These are phyloP conservation scores for Talaromyces adpressus DNA, from an alignment of 495 filamentous ascomycete genomes.

Conservation along the genomic window DNA sequence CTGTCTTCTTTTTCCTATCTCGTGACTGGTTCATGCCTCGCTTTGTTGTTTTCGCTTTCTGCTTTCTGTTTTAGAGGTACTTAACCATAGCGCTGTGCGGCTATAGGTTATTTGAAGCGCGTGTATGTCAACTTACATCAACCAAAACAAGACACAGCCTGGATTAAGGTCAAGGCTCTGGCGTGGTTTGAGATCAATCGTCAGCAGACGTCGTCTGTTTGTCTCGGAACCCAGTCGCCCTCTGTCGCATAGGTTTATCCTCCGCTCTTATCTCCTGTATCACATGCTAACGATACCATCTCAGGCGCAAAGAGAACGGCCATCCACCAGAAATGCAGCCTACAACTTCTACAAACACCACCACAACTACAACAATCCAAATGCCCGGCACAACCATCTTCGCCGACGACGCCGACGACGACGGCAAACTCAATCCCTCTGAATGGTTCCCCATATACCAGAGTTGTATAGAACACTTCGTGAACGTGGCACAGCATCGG, in stretches of 20 bases:
- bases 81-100: constrained; percentile 1
- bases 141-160: constrained; percentile 15
- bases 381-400: constrained; percentile 11
- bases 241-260: constrained; percentile 23
- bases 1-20: too few species aligned
- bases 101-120: not conserved
- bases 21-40: constrained; percentile 6
- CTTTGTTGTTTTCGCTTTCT: not conserved
- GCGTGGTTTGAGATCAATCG: constrained; percentile 28
- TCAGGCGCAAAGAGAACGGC: not conserved
- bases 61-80: not conserved
- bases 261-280: not conserved
- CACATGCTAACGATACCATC: not conserved
- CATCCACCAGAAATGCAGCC: constrained; percentile 5
- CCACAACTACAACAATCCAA: constrained; percentile 13
- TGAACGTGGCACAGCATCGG: constrained; percentile 77
- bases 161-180: constrained; percentile 28
- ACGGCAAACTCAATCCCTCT: constrained; percentile 57
- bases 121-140: constrained; percentile 23
- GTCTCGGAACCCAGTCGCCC: constrained; percentile 21
- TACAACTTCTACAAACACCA: not conserved
- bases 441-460: constrained; percentile 89
- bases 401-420: constrained; percentile 15
- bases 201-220: constrained; percentile 25
- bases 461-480: constrained; percentile 78